Base-by-base conservation (phyloP, 2,329 filamentous ascomycete genomes). In the Aspergillus sp. region DNA sequence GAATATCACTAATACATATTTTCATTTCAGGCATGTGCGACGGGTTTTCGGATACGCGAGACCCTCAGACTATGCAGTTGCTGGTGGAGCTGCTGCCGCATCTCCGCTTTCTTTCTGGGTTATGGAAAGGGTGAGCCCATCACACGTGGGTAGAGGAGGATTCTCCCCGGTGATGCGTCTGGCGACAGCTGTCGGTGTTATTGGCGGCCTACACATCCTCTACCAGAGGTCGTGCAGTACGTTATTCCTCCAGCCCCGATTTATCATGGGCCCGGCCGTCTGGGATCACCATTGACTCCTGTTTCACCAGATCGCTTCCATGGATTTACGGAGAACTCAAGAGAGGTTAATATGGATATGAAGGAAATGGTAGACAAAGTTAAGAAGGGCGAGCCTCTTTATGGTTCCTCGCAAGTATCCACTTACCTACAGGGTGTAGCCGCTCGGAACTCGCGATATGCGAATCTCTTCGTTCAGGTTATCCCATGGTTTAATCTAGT, bases 401-500 rank as follows among this genome's bases (percentile, higher is more conserved):
- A 99, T 77, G 95, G 95, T 70, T 85, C 84, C 68, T 91, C 87
- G 69, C 79, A 80, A 53, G 79, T 97, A 68, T 89, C 88, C 57
- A 88, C 93, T 63, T 91, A 97, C 78, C 89, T 97, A 82, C 95
- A 99, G 79, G 95, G 93, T 59, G 89, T 97, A 40, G 93, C 95
- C 52, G 87, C 91, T 59, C 84, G 95, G 68, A 96, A 99, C 81
- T 96, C 92, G 70, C 85, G 95, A 72, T 98, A 96, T 82, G 88
- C 90, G 39, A 89, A 89, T 41, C 82, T 95, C 33, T 95, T 93
- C 76, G 80, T 90, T 64, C 89, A 92, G 72, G 86, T 93, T 54
- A 80, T 99, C 56, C 93, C 93, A 40, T 98, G 93, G 95, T 93
- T 96, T 80, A 99, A 99, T 82, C 89, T 99, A 79, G 93, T 96